Evolutionary conservation across 768 basidiomycete genomes (phyloP), one percentile per base, ranked within the genome.

Genomic region (Auricularia cornea): DNA sequence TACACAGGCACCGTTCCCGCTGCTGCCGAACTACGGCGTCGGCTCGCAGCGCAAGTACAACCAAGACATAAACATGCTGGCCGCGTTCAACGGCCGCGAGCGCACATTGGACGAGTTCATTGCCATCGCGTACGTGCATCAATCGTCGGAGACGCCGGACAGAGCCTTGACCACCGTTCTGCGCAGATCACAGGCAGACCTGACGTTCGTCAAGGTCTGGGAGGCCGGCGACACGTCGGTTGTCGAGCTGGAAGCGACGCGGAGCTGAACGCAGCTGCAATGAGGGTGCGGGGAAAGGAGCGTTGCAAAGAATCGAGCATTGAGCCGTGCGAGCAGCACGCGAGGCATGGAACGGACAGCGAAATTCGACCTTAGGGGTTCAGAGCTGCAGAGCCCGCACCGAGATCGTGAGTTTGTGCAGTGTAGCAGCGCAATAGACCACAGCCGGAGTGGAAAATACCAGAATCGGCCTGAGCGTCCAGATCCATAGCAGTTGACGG

Each of bases 31-130:
- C 67, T 82, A 77, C 60, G 81, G 80, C 18, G 72, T 75, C 5
- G 81, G 78, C 1, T 72, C 71, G 48, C 69, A 77, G 40, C 69
- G 76, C 4, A 71, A 71, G 33, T 81, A 82, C 64, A 69, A 78
- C 32, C 76, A 76, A 57, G 82, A 83, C 62, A 59, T 83, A 41
- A 76, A 75, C 61, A 81, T 83, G 81, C 77, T 80, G 76, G 48
- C 69, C 20, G 26, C 73, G 14, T 68, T 78, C 18, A 81, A 83
- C 54, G 68, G 73, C 6, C 73, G 77, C 65, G 81, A 82, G 63
- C 76, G 82, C 4, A 77, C 75, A 0, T 57, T 82, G 18, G 65
- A 75, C 1, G 75, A 81, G 5, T 79, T 77, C 60, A 72, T 77
- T 12, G 62, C 72, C 1, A 63, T 82, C 4, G 78, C 75, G 66